phyloP scores from a whole-genome alignment of 139 green algal species.

The Haematococcus lacustris region DNA sequence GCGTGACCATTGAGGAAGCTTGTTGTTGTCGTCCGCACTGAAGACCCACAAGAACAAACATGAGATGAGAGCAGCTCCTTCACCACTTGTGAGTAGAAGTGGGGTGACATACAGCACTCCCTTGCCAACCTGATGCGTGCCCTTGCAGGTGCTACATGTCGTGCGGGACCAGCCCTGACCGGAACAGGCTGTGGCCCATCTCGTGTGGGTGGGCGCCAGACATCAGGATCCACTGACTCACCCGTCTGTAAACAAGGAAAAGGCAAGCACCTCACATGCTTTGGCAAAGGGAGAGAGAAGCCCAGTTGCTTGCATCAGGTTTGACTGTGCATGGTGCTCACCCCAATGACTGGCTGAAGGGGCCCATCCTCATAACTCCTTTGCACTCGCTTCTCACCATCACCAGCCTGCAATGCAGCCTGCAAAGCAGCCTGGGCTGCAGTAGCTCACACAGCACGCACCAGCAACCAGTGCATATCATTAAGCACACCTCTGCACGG shows the following conservation, averaged over 20 bases:
- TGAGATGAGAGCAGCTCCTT: background rate
- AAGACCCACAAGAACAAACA: background rate
- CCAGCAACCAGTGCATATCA: no score
- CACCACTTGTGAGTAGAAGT: background rate
- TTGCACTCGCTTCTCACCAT: no score
- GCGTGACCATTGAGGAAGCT: slow-evolving; percentile 11
- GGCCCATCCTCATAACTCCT: no score
- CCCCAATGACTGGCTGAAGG: no score
- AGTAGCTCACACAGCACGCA: no score
- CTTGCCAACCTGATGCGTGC: background rate
- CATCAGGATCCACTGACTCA: slow-evolving; percentile 38
- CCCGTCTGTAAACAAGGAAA: slow-evolving; percentile 1
- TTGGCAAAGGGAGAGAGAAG: no score
- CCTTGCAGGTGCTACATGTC: background rate
- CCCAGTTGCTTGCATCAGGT: no score
- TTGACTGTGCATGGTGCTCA: no score
- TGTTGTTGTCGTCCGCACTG: slow-evolving; percentile 3
- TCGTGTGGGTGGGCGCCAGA: slow-evolving; percentile 40
- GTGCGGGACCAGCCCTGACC: background rate
- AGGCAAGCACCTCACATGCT: background rate
- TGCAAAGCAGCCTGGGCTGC: no score
- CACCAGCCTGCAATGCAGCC: no score
- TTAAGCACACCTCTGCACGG: no score
- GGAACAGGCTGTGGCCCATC: background rate
- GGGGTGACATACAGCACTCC: background rate